phyloP scores from a whole-genome alignment of 345 rosid genomes.

The Mangifera indica region DNA sequence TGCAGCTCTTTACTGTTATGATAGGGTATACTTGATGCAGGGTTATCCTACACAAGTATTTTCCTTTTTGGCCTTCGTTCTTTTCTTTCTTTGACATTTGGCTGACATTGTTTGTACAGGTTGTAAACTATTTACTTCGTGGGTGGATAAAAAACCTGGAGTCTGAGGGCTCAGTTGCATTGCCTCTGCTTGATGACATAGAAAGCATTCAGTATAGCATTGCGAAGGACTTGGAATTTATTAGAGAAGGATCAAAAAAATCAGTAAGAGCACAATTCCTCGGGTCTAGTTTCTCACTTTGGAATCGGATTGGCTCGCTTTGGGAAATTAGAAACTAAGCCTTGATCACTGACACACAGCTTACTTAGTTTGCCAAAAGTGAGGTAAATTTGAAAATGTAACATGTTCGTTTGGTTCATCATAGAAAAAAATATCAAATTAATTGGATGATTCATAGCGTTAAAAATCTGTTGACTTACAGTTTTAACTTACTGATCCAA shows the following conservation, averaged over 20 bases:
- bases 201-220: slow-evolving; percentile 37
- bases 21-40: too few species aligned
- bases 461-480: too few species aligned
- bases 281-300: slow-evolving; percentile 49
- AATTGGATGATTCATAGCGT: background rate
- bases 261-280: slow-evolving; percentile 45
- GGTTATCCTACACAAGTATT: too few species aligned
- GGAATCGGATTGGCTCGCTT: slow-evolving; percentile 46
- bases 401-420: background rate
- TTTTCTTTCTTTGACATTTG: background rate
- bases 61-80: background rate
- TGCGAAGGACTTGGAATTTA: slow-evolving; percentile 58
- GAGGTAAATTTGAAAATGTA: slow-evolving; percentile 19
- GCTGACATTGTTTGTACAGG: slow-evolving; percentile 42
- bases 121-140: slow-evolving; percentile 70
- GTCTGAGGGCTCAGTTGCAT: slow-evolving; percentile 49
- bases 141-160: slow-evolving; percentile 88
- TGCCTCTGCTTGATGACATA: slow-evolving; percentile 58
- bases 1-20: background rate
- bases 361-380: background rate
- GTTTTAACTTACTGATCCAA: too few species aligned
- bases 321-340: too few species aligned
- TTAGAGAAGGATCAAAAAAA: slow-evolving; percentile 58
- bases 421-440: background rate
- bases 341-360: slow-evolving; percentile 6